phyloP scores from a whole-genome alignment of 2,329 filamentous ascomycete species.

The Fusarium penzigii region DNA sequence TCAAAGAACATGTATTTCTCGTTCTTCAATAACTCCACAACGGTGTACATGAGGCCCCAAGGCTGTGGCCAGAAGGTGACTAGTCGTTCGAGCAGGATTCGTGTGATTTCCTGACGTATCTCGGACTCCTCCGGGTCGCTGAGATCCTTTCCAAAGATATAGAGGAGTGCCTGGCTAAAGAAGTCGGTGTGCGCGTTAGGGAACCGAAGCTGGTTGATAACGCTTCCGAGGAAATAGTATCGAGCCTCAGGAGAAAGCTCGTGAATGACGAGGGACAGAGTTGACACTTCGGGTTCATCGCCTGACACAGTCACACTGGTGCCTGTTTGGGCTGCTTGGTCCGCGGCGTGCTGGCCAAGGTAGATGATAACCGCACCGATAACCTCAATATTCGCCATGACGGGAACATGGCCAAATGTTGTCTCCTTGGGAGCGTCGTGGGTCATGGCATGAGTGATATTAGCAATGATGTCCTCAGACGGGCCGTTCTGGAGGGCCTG shows the following conservation, averaged over 20 bases:
- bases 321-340: slow-evolving; percentile 57
- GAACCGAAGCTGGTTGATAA: slow-evolving; percentile 89
- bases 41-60: slow-evolving; percentile 88
- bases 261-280: slow-evolving; percentile 76
- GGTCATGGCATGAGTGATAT: slow-evolving; percentile 73
- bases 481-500: slow-evolving; percentile 61
- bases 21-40: slow-evolving; percentile 89
- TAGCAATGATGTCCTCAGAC: slow-evolving; percentile 72
- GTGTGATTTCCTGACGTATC: slow-evolving; percentile 87
- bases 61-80: slow-evolving; percentile 90
- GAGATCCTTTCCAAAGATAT: slow-evolving; percentile 79
- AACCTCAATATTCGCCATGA: slow-evolving; percentile 69
- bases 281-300: slow-evolving; percentile 58
- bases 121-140: slow-evolving; percentile 74
- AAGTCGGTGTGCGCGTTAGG: slow-evolving; percentile 90
- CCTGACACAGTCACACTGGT: slow-evolving; percentile 52
- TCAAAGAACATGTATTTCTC: slow-evolving; percentile 90
- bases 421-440: slow-evolving; percentile 59
- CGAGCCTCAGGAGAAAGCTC: slow-evolving; percentile 75
- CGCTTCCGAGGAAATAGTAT: slow-evolving; percentile 80
- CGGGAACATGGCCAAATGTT: slow-evolving; percentile 65
- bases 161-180: slow-evolving; percentile 82
- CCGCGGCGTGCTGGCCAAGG: slow-evolving; percentile 72
- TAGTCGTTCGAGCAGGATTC: slow-evolving; percentile 84
- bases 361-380: slow-evolving; percentile 84